Base-by-base conservation (phyloP, 306 rosid species). In the Cucumis melo region DNA sequence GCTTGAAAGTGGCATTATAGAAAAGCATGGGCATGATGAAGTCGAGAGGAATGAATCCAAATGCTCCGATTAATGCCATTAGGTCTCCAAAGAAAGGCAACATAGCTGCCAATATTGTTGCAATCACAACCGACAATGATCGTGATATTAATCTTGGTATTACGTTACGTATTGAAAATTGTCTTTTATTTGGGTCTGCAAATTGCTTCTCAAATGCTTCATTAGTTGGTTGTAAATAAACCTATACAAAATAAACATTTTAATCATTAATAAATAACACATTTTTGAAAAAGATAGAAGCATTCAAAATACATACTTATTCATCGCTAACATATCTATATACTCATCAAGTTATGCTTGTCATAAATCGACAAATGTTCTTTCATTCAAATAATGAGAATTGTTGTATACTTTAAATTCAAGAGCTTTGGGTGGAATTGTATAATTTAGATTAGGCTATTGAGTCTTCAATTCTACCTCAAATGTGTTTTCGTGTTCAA, bases 51-150 rank as follows among this genome's bases (percentile, higher is more conserved):
- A 93, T 85, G 87, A 62, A 88, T 16, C 92, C 98, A 80, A 93
- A 87, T 72, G 97, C 91, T 17, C 96, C 97, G 57, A 93, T 81
- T 74, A 93, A 39, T 20, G 98, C 91, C 91, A 83, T 86, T 75
- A 93, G 78, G 80, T 93, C 98, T 15, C 91, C 83, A 80, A 93
- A 89, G 87, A 93, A 91, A 56, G 98, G 97, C 38, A 93, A 41
- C 98, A 93, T 91, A 11, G 98, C 88, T 34, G 96, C 97, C 4
- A 91, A 78, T 12, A 75, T 9, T 7, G 96, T 88, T 4, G 88
- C 97, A 39, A 77, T 73, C 4, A 89, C 80, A 34, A 93, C 97
- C 4, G 96, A 75, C 3, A 86, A 38, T 34, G 98, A 91, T 77
- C 97, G 84, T 27, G 66, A 70, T 7, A 87, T 66, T 82, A 91